Evolutionary conservation across 1,284 basidiomycete genomes (phyloP).

Genomic region (Schizopora paradoxa): DNA sequence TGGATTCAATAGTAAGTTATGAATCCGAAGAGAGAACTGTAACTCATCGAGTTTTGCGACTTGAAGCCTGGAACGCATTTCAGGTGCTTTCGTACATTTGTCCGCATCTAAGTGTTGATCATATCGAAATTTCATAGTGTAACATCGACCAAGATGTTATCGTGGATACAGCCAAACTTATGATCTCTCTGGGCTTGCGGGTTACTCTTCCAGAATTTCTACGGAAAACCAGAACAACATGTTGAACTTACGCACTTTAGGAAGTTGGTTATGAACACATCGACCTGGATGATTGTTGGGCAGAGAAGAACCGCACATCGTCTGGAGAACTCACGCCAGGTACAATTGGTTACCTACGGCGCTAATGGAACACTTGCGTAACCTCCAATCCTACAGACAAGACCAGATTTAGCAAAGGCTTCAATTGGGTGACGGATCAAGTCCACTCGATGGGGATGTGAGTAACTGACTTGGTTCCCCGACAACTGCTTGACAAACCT

Average conservation of each 20-base stretch:
- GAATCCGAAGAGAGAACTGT: background rate
- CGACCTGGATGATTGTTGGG: constrained; percentile 56
- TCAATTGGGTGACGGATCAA: constrained; percentile 40
- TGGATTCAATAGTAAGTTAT: constrained; percentile 31
- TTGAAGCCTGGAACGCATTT: constrained; percentile 32
- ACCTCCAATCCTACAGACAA: too few species aligned
- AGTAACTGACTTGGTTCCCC: constrained; percentile 23
- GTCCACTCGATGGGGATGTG: constrained; percentile 45
- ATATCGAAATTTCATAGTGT: constrained; percentile 23
- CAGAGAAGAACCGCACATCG: constrained; percentile 42
- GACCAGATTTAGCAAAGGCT: constrained; percentile 38
- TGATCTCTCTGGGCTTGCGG: constrained; percentile 33
- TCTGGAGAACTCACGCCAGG: constrained; percentile 44
- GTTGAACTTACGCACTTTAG: constrained; percentile 24
- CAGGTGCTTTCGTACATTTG: constrained; percentile 21
- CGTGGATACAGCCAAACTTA: constrained; percentile 29
- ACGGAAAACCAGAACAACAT: background rate
- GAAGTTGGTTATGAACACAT: constrained; percentile 48
- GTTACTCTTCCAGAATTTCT: constrained; percentile 10
- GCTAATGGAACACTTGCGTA: too few species aligned
- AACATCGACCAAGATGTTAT: constrained; percentile 35
- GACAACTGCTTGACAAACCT: background rate
- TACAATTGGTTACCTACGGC: too few species aligned
- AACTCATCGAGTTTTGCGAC: background rate
- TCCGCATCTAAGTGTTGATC: background rate